Conservation (phyloP, 2,329 filamentous ascomycete species). For the Penicillium sp. region DNA sequence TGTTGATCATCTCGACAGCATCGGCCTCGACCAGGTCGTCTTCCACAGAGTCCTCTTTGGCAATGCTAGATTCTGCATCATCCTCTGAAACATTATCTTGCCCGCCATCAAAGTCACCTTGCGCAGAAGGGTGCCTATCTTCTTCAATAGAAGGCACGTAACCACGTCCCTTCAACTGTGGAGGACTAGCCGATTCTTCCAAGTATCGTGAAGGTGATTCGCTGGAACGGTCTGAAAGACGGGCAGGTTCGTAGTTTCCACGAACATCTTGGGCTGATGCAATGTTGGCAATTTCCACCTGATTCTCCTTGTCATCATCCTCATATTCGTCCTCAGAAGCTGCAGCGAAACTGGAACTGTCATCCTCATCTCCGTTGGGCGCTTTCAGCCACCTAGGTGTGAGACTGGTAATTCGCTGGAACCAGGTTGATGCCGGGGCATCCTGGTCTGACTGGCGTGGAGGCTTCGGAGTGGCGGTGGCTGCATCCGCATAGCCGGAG, state of each 20-base stretch:
- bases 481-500: slow-evolving; percentile 22
- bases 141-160: slow-evolving; percentile 13
- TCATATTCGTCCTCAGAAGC: slow-evolving; percentile 26
- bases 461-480: slow-evolving; percentile 33
- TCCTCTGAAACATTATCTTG: neutral
- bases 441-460: slow-evolving; percentile 23
- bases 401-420: slow-evolving; percentile 42
- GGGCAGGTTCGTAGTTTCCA: slow-evolving; percentile 25
- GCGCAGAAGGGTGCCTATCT: slow-evolving; percentile 12
- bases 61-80: neutral
- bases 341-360: slow-evolving; percentile 25
- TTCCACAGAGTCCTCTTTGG: neutral
- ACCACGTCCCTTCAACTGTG: slow-evolving; percentile 13
- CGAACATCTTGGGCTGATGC: slow-evolving; percentile 24
- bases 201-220: slow-evolving; percentile 21
- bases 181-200: slow-evolving; percentile 20
- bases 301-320: slow-evolving; percentile 27
- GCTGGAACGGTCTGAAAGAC: slow-evolving; percentile 20
- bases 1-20: slow-evolving; percentile 15
- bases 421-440: slow-evolving; percentile 45
- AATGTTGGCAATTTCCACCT: slow-evolving; percentile 25
- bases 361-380: slow-evolving; percentile 30
- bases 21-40: neutral
- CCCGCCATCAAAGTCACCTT: slow-evolving; percentile 10
- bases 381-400: slow-evolving; percentile 45